Base-by-base conservation (phyloP, 257 asterid species). In the Avicennia marina region DNA sequence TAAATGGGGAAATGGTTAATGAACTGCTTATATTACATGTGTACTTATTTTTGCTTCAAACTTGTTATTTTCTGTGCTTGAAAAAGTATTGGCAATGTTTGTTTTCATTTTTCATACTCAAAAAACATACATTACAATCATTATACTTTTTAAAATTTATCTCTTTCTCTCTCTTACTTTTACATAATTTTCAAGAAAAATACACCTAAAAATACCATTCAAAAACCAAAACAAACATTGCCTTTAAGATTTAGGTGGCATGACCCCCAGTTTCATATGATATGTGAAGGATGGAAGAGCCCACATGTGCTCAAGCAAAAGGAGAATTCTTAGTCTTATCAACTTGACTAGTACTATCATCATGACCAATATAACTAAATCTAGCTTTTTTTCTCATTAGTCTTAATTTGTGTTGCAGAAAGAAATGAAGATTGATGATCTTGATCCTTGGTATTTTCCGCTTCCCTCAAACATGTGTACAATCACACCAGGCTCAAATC, bases 371-470 rank as follows among this genome's bases (percentile, higher is more conserved):
- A 29, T 31, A 47, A 56, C 15, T 48, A 53, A 48, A 47, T 62
- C 25, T 44, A 42, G 53, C 42, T 38, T 36, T 58, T 43, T 12
- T 64, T 50, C 21, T 70, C 26, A 36, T 34, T 6, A 36, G 33
- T 63, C 53, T 58, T 59, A 47, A 9, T 53, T 33, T 50, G 16
- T 70, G 43, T 27, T 65, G 74, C 87, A 91, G 96, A 71, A 71
- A 7, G 66, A 68, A 50, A 54, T 64, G 85, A 72, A 72, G 63
- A 75, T 85, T 21, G 83, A 78, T 31, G 90, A 77, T 80, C 78
- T 83, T 33, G 62, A 75, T 70, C 96, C 98, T 13, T 88, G 98
- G 96, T 78, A 74, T 73, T 91, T 91, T 62, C 95, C 98, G 60
- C 62, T 88, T 62, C 95, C 95, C 18, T 78, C 90, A 17, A 68